A percentile compares a stretch with the other conserved stretches of the same genome.
Conservation (phyloP, 495 filamentous ascomycete species). For the Oidiodendron maius region DNA sequence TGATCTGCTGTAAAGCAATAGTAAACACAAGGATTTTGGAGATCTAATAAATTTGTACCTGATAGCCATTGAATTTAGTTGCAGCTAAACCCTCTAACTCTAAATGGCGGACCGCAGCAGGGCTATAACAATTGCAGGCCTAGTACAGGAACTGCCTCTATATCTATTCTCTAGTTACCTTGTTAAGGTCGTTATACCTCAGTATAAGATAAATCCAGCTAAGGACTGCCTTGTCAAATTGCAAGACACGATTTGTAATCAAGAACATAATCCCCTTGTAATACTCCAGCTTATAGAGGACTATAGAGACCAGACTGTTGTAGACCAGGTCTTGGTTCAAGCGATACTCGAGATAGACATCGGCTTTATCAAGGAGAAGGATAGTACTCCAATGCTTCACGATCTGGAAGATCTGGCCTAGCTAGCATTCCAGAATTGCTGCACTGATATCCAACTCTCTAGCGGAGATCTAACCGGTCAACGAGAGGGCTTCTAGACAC, state of each 20-base stretch:
- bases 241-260: conserved; percentile 12
- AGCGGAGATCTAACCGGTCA: conserved; percentile 16
- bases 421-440: conserved; percentile 29
- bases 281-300: conserved; percentile 17
- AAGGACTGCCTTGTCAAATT: conserved; percentile 12
- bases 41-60: no score
- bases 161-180: no score
- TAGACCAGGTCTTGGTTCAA: conserved; percentile 24
- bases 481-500: conserved; percentile 1
- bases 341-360: conserved; percentile 32
- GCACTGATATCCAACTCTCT: conserved; percentile 10
- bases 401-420: conserved; percentile 36
- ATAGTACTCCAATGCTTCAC: conserved; percentile 32
- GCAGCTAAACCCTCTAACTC: no score
- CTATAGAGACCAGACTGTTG: conserved; percentile 12
- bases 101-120: no score
- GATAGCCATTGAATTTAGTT: no score
- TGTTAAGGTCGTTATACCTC: conserved; percentile 11
- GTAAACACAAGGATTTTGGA: no score
- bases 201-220: conserved; percentile 9
- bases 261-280: conserved; percentile 15
- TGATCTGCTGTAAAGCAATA: no score
- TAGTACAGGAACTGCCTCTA: no score
- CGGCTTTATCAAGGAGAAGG: conserved; percentile 34
- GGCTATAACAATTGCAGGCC: no score